A percentile compares a stretch with the other conserved stretches of the same genome.
phyloP scores from a whole-genome alignment of 768 basidiomycete species.

The Termitomyces sp. region DNA sequence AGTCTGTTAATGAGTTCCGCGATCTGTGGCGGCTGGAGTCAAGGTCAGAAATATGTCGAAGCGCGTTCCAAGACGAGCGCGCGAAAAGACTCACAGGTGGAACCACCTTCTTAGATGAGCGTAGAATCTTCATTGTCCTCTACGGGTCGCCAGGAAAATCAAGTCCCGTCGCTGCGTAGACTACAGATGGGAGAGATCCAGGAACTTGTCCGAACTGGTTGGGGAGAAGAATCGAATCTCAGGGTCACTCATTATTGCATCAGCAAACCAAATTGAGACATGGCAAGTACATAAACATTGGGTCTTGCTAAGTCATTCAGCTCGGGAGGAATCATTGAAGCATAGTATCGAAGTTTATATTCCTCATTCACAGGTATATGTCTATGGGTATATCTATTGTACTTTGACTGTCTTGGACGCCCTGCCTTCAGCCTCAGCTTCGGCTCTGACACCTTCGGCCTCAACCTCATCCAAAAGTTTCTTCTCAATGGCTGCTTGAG shows the following conservation, averaged over 20 bases:
- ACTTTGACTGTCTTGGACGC: conserved; percentile 28
- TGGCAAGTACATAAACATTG: neutral
- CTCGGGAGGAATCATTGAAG: neutral
- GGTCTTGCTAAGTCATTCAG: no score
- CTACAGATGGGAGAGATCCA: conserved; percentile 10
- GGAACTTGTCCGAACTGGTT: conserved; percentile 4
- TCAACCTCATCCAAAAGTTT: conserved; percentile 66
- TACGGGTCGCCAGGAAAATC: conserved; percentile 34
- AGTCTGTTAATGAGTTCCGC: conserved; percentile 75
- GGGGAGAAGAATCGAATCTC: conserved; percentile 15
- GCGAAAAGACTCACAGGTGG: conserved; percentile 55
- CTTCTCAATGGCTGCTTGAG: conserved; percentile 51
- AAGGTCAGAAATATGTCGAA: conserved; percentile 8
- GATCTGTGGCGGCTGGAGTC: conserved; percentile 69
- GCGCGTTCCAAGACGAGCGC: conserved; percentile 12
- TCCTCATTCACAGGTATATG: neutral
- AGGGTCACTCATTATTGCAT: conserved; percentile 16
- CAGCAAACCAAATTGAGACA: conserved; percentile 19
- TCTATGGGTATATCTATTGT: conserved; percentile 21
- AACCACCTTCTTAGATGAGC: conserved; percentile 77
- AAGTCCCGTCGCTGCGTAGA: conserved; percentile 9
- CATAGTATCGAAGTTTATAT: neutral
- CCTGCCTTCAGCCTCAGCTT: conserved; percentile 45
- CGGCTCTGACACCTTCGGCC: conserved; percentile 65
- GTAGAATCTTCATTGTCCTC: conserved; percentile 83